Evolutionary conservation across 2,329 filamentous ascomycete species (phyloP).

Genomic region (Fusarium sacchari): DNA sequence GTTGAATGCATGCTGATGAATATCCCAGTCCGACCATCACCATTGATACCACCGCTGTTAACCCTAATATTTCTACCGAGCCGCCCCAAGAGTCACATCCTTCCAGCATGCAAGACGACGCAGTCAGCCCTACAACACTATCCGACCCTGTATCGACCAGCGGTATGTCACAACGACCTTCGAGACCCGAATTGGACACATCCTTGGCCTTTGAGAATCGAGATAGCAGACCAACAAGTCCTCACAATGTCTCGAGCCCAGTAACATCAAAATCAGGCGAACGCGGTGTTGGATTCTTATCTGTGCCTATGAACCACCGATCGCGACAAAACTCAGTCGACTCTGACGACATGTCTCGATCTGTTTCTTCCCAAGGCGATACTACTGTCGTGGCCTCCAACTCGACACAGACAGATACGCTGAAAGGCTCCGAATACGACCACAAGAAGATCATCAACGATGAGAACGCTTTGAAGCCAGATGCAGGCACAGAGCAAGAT

Average conservation of each 20-base stretch:
- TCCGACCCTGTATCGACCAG: slow-evolving; percentile 46
- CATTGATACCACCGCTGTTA: slow-evolving; percentile 61
- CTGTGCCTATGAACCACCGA: slow-evolving; percentile 68
- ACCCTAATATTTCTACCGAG: slow-evolving; percentile 43
- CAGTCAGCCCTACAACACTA: slow-evolving; percentile 53
- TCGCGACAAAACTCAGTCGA: slow-evolving; percentile 77
- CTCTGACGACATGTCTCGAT: slow-evolving; percentile 69
- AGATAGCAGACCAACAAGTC: slow-evolving; percentile 74
- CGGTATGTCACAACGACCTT: slow-evolving; percentile 36
- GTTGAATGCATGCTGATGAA: slow-evolving; percentile 30
- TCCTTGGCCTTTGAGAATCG: slow-evolving; percentile 72
- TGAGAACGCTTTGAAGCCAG: slow-evolving; percentile 76
- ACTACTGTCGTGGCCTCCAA: slow-evolving; percentile 64
- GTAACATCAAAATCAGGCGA: slow-evolving; percentile 59
- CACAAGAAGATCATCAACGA: slow-evolving; percentile 70
- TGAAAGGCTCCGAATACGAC: slow-evolving; percentile 50
- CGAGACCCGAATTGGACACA: slow-evolving; percentile 58
- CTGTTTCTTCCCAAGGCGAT: slow-evolving; percentile 69
- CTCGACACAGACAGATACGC: slow-evolving; percentile 56
- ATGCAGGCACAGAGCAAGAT: slow-evolving; percentile 78
- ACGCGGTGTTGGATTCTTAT: slow-evolving; percentile 65
- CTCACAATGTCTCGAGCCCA: slow-evolving; percentile 75
- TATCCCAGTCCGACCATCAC: slow-evolving; percentile 62
- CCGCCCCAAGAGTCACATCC: slow-evolving; percentile 44
- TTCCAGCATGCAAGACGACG: slow-evolving; percentile 52